A percentile compares a stretch with the other conserved stretches of the same genome.
Conservation (phyloP, 345 rosid genomes). For the Luvunga scandens region DNA sequence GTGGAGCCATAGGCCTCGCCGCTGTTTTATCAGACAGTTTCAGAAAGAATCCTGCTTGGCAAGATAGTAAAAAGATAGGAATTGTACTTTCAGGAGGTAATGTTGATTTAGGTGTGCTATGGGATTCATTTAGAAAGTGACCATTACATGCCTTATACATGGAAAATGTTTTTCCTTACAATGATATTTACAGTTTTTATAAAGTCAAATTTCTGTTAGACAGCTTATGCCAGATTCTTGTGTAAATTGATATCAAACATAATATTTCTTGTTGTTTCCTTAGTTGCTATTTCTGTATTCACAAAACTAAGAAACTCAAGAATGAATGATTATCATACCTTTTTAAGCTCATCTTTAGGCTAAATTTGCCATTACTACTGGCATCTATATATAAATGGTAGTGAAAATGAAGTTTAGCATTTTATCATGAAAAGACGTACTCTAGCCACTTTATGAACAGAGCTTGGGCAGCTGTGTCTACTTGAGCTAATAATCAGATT, state of each 20-base stretch:
- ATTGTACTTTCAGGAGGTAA: conserved; percentile 81
- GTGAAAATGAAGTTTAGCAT: too few relatives aligned
- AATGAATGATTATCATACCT: too few relatives aligned
- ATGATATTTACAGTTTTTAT: not conserved
- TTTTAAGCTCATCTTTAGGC: too few relatives aligned
- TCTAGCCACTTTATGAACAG: too few relatives aligned
- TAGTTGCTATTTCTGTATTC: not conserved
- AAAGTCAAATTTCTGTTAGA: not conserved
- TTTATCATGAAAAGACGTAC: too few relatives aligned
- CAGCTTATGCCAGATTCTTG: too few relatives aligned
- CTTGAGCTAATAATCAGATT: too few relatives aligned
- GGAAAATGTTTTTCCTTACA: not conserved
- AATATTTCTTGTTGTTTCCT: not conserved
- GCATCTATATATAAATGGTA: too few relatives aligned
- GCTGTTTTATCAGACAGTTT: conserved; percentile 71
- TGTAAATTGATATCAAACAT: too few relatives aligned
- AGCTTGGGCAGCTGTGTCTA: too few relatives aligned
- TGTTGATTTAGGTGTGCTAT: conserved; percentile 68
- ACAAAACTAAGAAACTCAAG: too few relatives aligned
- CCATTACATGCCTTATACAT: not conserved
- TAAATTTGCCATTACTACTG: too few relatives aligned
- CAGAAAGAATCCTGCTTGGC: conserved; percentile 50
- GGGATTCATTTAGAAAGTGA: conserved; percentile 54
- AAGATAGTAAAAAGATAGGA: conserved; percentile 56
- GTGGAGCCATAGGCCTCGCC: conserved; percentile 95